Evolutionary conservation across 805 yeast genomes (phyloP).

Genomic region (Metschnikowia continentalis): DNA sequence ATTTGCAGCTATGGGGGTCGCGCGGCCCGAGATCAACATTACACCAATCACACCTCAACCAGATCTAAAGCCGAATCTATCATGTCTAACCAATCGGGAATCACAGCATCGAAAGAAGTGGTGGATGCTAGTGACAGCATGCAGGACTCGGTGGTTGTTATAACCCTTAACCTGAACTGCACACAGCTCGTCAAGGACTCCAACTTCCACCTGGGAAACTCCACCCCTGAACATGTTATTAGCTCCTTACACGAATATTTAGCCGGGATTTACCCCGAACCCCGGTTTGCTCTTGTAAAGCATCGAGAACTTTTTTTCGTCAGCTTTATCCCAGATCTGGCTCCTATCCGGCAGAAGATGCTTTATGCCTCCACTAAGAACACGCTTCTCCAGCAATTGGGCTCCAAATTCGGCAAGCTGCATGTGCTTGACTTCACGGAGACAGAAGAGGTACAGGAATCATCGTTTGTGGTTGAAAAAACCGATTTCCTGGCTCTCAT

Average conservation of each 20-base stretch:
- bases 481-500: slow-evolving; percentile 40
- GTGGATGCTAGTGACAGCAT: slow-evolving; percentile 42
- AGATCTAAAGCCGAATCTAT: no score
- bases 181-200: slow-evolving; percentile 32
- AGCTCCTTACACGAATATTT: slow-evolving; percentile 21
- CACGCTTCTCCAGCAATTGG: slow-evolving; percentile 70
- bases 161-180: slow-evolving; percentile 31
- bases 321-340: slow-evolving; percentile 81
- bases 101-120: slow-evolving; percentile 39
- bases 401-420: slow-evolving; percentile 50
- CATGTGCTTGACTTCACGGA: slow-evolving; percentile 49
- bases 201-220: slow-evolving; percentile 7
- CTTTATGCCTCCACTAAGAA: slow-evolving; percentile 87
- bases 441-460: slow-evolving; percentile 48
- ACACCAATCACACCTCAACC: not conserved
- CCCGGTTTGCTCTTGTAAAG: slow-evolving; percentile 30
- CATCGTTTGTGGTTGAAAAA: slow-evolving; percentile 36
- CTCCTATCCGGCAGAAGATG: slow-evolving; percentile 84
- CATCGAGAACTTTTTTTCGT: slow-evolving; percentile 48
- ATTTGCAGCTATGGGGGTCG: not conserved
- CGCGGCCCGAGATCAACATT: not conserved
- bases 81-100: slow-evolving; percentile 46
- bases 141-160: slow-evolving; percentile 23
- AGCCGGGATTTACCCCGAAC: slow-evolving; percentile 28
- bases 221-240: slow-evolving; percentile 18